Evolutionary conservation across 2,329 filamentous ascomycete genomes (phyloP).

Genomic region (Dryadomyces quercivorus): DNA sequence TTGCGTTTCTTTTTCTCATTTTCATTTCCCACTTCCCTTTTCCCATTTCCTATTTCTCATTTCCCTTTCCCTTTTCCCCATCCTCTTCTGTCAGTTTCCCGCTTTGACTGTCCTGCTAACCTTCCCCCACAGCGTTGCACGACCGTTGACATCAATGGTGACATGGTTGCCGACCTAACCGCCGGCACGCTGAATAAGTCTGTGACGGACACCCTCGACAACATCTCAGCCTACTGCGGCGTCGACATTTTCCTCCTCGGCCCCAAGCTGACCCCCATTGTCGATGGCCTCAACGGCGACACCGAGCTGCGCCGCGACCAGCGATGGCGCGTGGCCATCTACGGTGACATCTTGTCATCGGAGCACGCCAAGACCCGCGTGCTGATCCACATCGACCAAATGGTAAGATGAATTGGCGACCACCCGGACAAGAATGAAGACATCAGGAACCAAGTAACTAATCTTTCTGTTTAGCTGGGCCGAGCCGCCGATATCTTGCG

Average conservation of each 20-base stretch:
- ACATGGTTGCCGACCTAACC: conserved; percentile 66
- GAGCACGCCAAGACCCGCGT: conserved; percentile 96
- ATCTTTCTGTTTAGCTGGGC: conserved; percentile 39
- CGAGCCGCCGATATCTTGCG: conserved; percentile 67
- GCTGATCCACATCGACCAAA: conserved; percentile 92
- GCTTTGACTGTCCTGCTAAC: conserved; percentile 2
- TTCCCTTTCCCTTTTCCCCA: not conserved
- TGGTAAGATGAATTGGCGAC: conserved; percentile 41
- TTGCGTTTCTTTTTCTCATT: not conserved
- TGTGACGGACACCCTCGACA: conserved; percentile 76
- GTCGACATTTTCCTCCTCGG: conserved; percentile 95
- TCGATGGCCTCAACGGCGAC: conserved; percentile 62
- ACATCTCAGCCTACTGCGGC: conserved; percentile 76
- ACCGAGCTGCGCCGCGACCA: conserved; percentile 77
- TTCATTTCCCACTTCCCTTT: too few species aligned
- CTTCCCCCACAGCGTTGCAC: conserved; percentile 60
- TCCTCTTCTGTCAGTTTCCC: conserved; percentile 2
- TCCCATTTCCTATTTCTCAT: not conserved
- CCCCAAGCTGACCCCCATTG: conserved; percentile 72
- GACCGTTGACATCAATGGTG: conserved; percentile 84
- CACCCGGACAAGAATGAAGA: not conserved
- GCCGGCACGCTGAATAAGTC: conserved; percentile 58
- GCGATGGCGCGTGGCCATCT: conserved; percentile 85
- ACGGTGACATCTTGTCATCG: conserved; percentile 85
- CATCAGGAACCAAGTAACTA: not conserved